Evolutionary conservation across 2,329 filamentous ascomycete genomes (phyloP), one percentile per base, ranked within the genome.

Genomic region (Alternaria rosae): DNA sequence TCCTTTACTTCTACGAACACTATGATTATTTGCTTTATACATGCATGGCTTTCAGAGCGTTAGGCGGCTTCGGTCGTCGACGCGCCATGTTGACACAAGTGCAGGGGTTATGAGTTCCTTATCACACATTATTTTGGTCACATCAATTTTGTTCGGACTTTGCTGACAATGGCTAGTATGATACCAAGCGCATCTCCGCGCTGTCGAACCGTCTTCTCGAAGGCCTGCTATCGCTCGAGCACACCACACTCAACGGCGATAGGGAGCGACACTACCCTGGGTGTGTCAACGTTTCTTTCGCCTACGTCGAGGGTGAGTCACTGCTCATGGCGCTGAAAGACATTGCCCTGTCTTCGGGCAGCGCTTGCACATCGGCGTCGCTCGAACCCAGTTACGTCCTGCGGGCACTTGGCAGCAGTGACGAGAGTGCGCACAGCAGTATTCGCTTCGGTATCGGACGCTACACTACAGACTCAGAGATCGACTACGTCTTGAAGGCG

Each of bases 261-360:
- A 86, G 89, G 2, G 81, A 91, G 5, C 86, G 88, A 54, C 96
- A 96, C 80, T 99, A 99, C 78, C 93, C 95, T 2, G 95, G 95
- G 66, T 99, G 95, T 73, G 94, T 99, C 64, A 99, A 99, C 79
- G 92, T 99, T 11, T 99, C 95, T 0, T 99, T 99, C 76, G 94
- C 95, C 32, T 99, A 99, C 75, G 93, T 99, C 5, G 95, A 99
- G 82, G 95, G 95, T 70, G 95, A 99, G 82, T 98, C 95, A 3
- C 89, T 99, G 1, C 86, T 99, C 66, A 99, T 99, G 95, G 95
- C 95, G 0, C 84, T 99, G 47, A 99, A 99, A 82, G 95, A 99
- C 71, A 97, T 99, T 80, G 95, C 95, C 0, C 84, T 99, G 35
- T 98, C 94, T 7, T 99, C 95, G 0, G 95, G 95, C 59, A 97